Evolutionary conservation across 1,139 yeast genomes (phyloP), one percentile per base, ranked within the genome.

Genomic region (Suhomyces wounanorum): DNA sequence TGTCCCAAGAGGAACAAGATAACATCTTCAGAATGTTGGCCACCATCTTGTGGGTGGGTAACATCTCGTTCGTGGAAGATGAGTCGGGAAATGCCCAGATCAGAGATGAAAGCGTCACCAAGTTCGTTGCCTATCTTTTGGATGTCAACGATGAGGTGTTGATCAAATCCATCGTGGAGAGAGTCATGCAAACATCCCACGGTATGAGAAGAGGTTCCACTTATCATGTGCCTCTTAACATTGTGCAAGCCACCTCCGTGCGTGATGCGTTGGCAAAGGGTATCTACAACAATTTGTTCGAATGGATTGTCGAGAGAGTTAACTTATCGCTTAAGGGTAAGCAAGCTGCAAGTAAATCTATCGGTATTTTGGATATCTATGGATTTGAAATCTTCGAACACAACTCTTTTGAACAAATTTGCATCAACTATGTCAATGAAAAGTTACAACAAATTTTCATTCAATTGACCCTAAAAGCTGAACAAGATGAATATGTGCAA

Each of bases 301-400:
- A 95, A 53, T 92, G 99, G 98, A 91, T 95, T 61, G 98, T 95
- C n/a, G 90, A 80, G 51, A 83, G 99, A 65, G 96, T 95, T 44
- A 95, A 95, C 67, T 70, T 77, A 47, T 89, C 97, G 0, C 66
- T 77, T 44, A 61, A 64, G 45, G 78, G 76, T 17, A 38, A 58
- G 7, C 76, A 77, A 42, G 72, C 81, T 9, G 70, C 77, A 43
- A 73, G 75, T 48, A 89, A 87, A 68, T 68, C 94, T 11, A 86
- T 95, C 63, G 99, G 99, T 58, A 95, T 95, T 63, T 79, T 95
- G 64, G 99, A 95, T 82, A 95, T 95, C 59, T 95, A 95, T 66
- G 99, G 99, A 8, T 95, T 95, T 73, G 99, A 95, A 69, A 94
- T 95, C 65, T 95, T 95, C 65, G 98, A 94, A 51, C 94, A 89